Evolutionary conservation across 192 early-diverging fungal species (phyloP).

Genomic region (Backusella macrospora): DNA sequence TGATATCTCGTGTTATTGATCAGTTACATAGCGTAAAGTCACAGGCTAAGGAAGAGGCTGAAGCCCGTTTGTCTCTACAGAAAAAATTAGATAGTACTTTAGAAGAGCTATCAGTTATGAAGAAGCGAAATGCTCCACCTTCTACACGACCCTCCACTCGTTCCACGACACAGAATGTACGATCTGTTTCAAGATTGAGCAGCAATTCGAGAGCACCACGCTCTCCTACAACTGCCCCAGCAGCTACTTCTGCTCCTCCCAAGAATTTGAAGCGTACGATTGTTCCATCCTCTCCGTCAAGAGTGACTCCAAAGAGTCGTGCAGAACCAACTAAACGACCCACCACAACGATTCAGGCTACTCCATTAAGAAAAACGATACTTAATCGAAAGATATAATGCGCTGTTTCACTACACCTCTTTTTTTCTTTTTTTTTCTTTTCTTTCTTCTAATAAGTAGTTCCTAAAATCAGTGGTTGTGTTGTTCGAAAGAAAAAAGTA

Average conservation of each 20-base stretch:
- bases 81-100: conserved; percentile 18
- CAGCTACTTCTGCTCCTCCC: background rate
- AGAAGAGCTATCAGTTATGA: conserved; percentile 15
- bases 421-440: background rate
- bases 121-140: conserved; percentile 15
- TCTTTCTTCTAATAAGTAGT: background rate
- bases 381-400: conserved; percentile 9
- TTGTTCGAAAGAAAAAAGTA: conserved; percentile 10
- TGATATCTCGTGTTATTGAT: conserved; percentile 26
- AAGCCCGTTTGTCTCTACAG: background rate
- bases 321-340: background rate
- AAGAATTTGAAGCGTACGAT: background rate
- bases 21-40: conserved; percentile 20
- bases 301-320: conserved; percentile 10
- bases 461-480: background rate
- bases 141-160: background rate
- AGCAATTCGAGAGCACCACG: background rate
- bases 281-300: background rate
- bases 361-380: conserved; percentile 7
- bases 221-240: background rate
- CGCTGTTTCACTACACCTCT: background rate
- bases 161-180: background rate
- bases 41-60: conserved; percentile 15
- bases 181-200: background rate
- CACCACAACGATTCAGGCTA: background rate